Conservation (phyloP, 2,329 filamentous ascomycete species). For the Spiromastix sp. region DNA sequence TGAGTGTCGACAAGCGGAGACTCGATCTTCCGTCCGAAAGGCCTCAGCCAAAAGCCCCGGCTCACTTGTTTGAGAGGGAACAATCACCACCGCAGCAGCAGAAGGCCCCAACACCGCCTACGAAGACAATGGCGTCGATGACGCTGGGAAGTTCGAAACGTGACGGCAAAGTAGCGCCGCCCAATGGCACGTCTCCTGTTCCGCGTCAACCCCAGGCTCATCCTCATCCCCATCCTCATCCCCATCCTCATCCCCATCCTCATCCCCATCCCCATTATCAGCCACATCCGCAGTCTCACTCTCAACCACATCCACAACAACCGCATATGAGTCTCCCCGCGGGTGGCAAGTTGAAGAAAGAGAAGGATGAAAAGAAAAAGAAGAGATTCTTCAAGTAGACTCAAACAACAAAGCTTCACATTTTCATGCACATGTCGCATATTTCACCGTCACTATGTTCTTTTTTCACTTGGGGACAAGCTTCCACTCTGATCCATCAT, state of each 20-base stretch:
- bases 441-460: background rate
- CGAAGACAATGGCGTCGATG: slow-evolving; percentile 25
- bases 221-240: background rate
- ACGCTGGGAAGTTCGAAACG: slow-evolving; percentile 27
- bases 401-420: background rate
- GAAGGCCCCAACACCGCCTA: slow-evolving; percentile 15
- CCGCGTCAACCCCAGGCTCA: background rate
- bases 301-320: background rate
- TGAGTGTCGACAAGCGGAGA: slow-evolving; percentile 62
- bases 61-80: slow-evolving; percentile 72
- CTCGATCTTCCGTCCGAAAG: slow-evolving; percentile 74
- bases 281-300: background rate
- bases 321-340: background rate
- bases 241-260: background rate
- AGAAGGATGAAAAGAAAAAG: slow-evolving; percentile 46
- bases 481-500: no score
- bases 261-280: background rate
- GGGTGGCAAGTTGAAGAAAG: slow-evolving; percentile 41
- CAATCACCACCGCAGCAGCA: slow-evolving; percentile 28
- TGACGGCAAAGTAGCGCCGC: slow-evolving; percentile 6
- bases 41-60: slow-evolving; percentile 70
- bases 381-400: slow-evolving; percentile 42
- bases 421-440: background rate
- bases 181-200: slow-evolving; percentile 5
- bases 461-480: no score